Evolutionary conservation across 2,329 filamentous ascomycete species (phyloP), one percentile per base, ranked within the genome.

Genomic region (Apiospora phragmitis): DNA sequence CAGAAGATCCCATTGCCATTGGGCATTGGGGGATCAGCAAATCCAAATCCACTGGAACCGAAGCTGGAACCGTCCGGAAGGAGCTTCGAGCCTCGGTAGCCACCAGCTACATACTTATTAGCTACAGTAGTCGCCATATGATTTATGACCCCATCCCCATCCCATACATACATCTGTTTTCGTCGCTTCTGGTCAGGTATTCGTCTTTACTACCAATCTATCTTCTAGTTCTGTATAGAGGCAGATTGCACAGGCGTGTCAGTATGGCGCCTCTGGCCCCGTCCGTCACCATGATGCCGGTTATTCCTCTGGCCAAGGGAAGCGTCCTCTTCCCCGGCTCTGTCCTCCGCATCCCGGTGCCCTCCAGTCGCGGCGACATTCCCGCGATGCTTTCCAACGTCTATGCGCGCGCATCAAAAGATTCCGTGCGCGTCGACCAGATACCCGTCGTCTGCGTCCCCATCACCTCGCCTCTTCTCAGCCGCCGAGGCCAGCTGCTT

Each of bases 371-470:
- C 68, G 91, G 94, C 75, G 96, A 98, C 81, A 92, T 98, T 75
- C 92, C 94, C 69, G 93, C 95, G 68, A 89, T 98, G 62, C 90
- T 99, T 70, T 93, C 94, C 26, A 91, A 92, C 75, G 89, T 97
- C 72, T 95, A 97, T 82, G 93, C 93, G 77, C 90, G 91, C 75
- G 91, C 92, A 43, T 88, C 89, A 51, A 91, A 91, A 76, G 89
- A 91, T 74, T 88, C 90, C 38, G 88, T 90, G 75, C 85, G 88
- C 73, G 86, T 91, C 77, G 88, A 91, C 75, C 85, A 86, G 74
- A 90, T 97, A 75, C 91, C 93, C 11, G 91, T 98, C 74, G 94
- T 93, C 69, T 98, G 95, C 80, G 91, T 98, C 69, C 96, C 96
- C 26, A 86, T 98, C 72, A 91, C 87, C 73, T 96, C 94, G 67